Conservation (phyloP, 305 asterid genomes). For the Lippia alba region DNA sequence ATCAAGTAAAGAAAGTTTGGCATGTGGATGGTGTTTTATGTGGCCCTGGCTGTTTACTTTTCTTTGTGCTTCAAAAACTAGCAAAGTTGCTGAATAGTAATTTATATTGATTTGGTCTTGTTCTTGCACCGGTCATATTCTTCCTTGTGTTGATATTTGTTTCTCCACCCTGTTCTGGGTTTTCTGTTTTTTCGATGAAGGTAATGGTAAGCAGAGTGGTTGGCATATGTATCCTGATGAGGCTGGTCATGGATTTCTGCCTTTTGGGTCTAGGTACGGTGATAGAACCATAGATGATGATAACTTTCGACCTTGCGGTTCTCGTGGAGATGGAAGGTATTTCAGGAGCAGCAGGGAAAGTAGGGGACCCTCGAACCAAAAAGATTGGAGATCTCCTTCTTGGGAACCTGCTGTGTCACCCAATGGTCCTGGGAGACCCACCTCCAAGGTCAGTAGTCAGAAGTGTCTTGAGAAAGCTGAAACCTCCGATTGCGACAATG, state of each 20-base stretch:
- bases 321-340: conserved; percentile 68
- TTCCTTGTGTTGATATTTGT: conserved; percentile 35
- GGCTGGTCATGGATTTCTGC: conserved; percentile 64
- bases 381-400: conserved; percentile 61
- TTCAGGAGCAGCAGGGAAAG: conserved; percentile 67
- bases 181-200: conserved; percentile 60
- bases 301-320: conserved; percentile 58
- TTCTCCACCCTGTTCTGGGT: conserved; percentile 41
- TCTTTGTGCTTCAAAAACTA: conserved; percentile 9
- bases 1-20: conserved; percentile 28
- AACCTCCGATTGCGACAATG: conserved; percentile 38
- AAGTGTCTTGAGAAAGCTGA: conserved; percentile 61
- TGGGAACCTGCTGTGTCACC: conserved; percentile 56
- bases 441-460: conserved; percentile 50
- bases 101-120: conserved; percentile 12
- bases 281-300: conserved; percentile 80
- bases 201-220: conserved; percentile 96
- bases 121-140: conserved; percentile 5
- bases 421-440: conserved; percentile 60
- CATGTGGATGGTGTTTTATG: conserved; percentile 29
- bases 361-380: conserved; percentile 67
- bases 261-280: conserved; percentile 66
- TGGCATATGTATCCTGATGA: conserved; percentile 83
- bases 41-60: conserved; percentile 30
- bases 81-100: neutral